Evolutionary conservation across 768 basidiomycete species (phyloP), one percentile per base, ranked within the genome.

Genomic region (Mycena olivaceomarginata): DNA sequence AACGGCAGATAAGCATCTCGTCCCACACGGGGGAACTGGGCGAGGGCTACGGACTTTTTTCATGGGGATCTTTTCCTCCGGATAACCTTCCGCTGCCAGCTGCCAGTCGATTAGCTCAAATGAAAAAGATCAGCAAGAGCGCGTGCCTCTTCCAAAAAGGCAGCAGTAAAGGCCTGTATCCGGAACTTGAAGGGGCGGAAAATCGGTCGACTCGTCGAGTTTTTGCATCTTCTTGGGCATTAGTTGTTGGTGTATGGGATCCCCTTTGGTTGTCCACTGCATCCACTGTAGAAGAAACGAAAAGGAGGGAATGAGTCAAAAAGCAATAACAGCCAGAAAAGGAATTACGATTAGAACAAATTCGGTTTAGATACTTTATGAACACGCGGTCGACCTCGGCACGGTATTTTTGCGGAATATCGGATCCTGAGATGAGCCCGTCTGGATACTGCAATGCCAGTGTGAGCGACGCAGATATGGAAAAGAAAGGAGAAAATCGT

Each of bases 141-240:
- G 82, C 88, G 80, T 84, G 96, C 96, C 89, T 97, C 95, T 85
- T 99, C 98, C 79, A 97, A 89, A 82, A 99, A 99, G 4, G 95
- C 95, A 82, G 97, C 95, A 8, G 98, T 99, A 86, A 99, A 99
- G 1, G 98, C 98, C 83, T 97, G 96, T 80, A 99, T 99, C 74
- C 98, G 93, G 88, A 99, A 99, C 86, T 99, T 99, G 93, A 99
- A 99, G 64, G 98, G 98, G 39, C 98, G 93, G 86, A 98, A n/a
- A 99, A 85, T 99, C 98, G 57, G 94, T 93, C 48, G 96, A 97
- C 87, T 99, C 98, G 84, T 98, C 98, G 72, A 99, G 89, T 69
- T 97, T 94, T 81, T 97, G 96, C 98, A 99, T 99, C 90, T 96
- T 96, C 90, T 99, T 99, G 0, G 98, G 95, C 98, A 99, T 99